A percentile compares a stretch with the other conserved stretches of the same genome.
phyloP scores from a whole-genome alignment of 257 asterid genomes.

The Scutellaria minor region DNA sequence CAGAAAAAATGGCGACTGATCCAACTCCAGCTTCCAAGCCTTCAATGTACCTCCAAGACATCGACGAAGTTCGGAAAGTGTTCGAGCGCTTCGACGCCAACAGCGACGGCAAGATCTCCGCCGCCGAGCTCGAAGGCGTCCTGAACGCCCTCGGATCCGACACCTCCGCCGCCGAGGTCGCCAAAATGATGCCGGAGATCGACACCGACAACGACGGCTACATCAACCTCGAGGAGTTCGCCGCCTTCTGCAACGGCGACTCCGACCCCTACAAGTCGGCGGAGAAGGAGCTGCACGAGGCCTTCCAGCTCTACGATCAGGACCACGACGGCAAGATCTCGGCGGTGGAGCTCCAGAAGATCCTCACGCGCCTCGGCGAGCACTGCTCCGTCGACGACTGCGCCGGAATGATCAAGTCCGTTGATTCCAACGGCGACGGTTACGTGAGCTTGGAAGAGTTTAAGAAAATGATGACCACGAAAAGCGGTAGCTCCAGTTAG shows the following conservation, averaged over 20 bases:
- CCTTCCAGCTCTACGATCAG: slow-evolving; percentile 84
- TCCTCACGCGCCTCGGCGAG: slow-evolving; percentile 79
- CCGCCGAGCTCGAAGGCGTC: slow-evolving; percentile 69
- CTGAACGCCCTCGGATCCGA: slow-evolving; percentile 70
- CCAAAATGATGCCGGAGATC: slow-evolving; percentile 66
- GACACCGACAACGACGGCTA: slow-evolving; percentile 88
- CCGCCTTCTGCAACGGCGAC: slow-evolving; percentile 60
- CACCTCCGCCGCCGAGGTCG: slow-evolving; percentile 57
- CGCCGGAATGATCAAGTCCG: slow-evolving; percentile 70
- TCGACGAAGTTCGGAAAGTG: slow-evolving; percentile 54
- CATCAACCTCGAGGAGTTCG: slow-evolving; percentile 71
- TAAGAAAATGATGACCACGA: slow-evolving; percentile 73
- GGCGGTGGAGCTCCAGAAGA: slow-evolving; percentile 69
- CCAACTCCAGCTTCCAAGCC: slow-evolving; percentile 36
- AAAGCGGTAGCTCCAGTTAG: neutral
- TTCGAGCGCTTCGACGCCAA: slow-evolving; percentile 83
- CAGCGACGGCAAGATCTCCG: slow-evolving; percentile 86
- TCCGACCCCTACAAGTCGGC: slow-evolving; percentile 43
- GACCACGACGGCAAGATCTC: slow-evolving; percentile 84
- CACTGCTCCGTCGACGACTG: slow-evolving; percentile 65
- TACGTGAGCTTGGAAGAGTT: slow-evolving; percentile 73
- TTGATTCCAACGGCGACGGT: slow-evolving; percentile 87
- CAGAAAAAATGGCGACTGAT: slow-evolving; percentile 42
- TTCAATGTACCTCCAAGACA: slow-evolving; percentile 54
- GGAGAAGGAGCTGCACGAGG: slow-evolving; percentile 73